Base-by-base conservation (phyloP, 805 yeast species). In the Vanderwaltozyma verrucispora region DNA sequence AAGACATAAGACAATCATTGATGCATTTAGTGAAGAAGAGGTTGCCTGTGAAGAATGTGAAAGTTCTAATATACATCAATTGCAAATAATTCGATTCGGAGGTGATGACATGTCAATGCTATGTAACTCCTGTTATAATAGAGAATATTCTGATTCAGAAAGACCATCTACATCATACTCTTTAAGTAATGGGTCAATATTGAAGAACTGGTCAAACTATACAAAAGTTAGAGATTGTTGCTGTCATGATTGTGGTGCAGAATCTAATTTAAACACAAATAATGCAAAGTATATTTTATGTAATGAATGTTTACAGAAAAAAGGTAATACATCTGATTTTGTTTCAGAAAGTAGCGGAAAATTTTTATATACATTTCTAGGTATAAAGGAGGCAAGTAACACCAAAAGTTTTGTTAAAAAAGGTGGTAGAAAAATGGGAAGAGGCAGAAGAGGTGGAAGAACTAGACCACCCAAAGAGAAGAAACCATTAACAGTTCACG, bases 1-100 rank as follows among this genome's bases (percentile, higher is more conserved):
- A 1, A 63, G 80, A 37, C 82, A 75, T 59, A 74, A 71, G 47
- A 54, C 65, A 1, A 65, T 74, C 5, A 39, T 46, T 23, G 62
- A 62, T 43, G 52, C 48, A 5, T 37, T 49, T 0, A 47, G 60
- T 2, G 63, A 56, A 9, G 78, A 74, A 45, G 56, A 53, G 9
- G 51, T 76, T 3, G 65, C 63, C 44, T 76, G 82, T 53, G 80
- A 74, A 49, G 72, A 69, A 30, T 76, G 82, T 53, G 63, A 63
- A 16, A 72, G 74, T 46, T 46, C 64, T 28, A 75, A 74, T 46
- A 64, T 76, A 33, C 79, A 74, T 52, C 70, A 68, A 47, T 57
- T 75, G 37, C 65, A 61, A 35, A 61, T 75, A 32, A 59, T 71
- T 7, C 53, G 80, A 28, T 71, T 65, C 49, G 80, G 77, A 2